These are phyloP conservation scores for Pseudogymnoascus verrucosus DNA, from an alignment of 2,329 filamentous ascomycete genomes.

Conservation along the genomic window DNA sequence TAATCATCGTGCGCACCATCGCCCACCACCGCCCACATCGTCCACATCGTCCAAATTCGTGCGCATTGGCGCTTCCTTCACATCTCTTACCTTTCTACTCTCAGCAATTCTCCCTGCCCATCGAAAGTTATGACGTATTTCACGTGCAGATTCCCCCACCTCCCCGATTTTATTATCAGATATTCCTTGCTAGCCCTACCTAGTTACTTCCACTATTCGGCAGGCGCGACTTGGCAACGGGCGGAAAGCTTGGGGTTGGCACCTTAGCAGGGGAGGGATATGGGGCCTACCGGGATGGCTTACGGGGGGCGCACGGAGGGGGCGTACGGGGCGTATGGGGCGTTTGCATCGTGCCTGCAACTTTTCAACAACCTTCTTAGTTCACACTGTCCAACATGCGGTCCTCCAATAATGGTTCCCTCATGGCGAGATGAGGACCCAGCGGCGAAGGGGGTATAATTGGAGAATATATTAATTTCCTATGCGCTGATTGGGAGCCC, in stretches of 20 bases:
- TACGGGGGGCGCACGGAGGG: neutral
- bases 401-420: neutral
- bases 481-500: neutral
- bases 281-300: neutral
- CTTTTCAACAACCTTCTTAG: neutral
- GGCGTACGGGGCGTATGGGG: neutral
- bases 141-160: neutral
- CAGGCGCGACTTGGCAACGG: neutral
- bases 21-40: too few relatives aligned
- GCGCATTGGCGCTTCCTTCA: neutral
- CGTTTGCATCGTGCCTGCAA: slow-evolving; percentile 4
- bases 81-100: neutral
- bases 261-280: neutral
- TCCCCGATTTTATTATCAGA: slow-evolving; percentile 6
- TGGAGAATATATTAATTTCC: slow-evolving; percentile 7
- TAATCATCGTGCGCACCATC: too few relatives aligned
- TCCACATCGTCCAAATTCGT: neutral
- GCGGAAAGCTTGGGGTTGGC: neutral
- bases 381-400: slow-evolving; percentile 3
- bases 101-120: neutral
- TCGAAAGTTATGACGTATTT: neutral
- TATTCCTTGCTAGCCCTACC: neutral
- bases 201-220: neutral
- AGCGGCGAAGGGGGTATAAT: slow-evolving; percentile 3
- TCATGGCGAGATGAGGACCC: slow-evolving; percentile 7